These are phyloP conservation scores for Truncatella angustata DNA, from an alignment of 2,329 filamentous ascomycete genomes.

Conservation along the genomic window DNA sequence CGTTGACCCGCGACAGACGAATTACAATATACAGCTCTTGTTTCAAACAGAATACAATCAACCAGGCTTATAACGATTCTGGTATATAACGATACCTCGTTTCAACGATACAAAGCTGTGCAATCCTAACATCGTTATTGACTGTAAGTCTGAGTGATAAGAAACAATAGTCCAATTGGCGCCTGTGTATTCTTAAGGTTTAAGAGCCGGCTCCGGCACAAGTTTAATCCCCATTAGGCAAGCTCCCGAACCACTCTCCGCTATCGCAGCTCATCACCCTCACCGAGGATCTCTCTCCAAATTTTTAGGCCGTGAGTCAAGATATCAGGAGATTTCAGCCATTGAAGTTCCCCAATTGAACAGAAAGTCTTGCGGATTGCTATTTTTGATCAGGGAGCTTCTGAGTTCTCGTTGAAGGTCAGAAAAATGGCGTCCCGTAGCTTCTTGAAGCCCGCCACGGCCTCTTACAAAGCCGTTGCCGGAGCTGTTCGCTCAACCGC, in stretches of 20 bases:
- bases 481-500: conserved; percentile 15
- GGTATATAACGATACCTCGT: too few species aligned
- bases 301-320: conserved; percentile 20
- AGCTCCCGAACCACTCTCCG: background rate
- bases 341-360: conserved; percentile 19
- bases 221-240: background rate
- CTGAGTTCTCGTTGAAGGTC: conserved; percentile 23
- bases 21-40: too few species aligned
- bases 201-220: background rate
- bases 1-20: too few species aligned
- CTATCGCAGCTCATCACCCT: conserved; percentile 7
- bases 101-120: too few species aligned
- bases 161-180: too few species aligned
- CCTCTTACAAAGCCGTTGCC: conserved; percentile 19
- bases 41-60: too few species aligned
- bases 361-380: conserved; percentile 18
- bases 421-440: conserved; percentile 29
- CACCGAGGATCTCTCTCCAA: conserved; percentile 1
- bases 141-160: too few species aligned
- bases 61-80: too few species aligned
- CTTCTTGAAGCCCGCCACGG: conserved; percentile 21
- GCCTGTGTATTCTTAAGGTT: too few species aligned
- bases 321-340: conserved; percentile 13
- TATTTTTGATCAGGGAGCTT: conserved; percentile 24
- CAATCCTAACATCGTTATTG: too few species aligned